Conservation (phyloP, 352 stramenopile genomes). For the Halophytophthora polymorphica region DNA sequence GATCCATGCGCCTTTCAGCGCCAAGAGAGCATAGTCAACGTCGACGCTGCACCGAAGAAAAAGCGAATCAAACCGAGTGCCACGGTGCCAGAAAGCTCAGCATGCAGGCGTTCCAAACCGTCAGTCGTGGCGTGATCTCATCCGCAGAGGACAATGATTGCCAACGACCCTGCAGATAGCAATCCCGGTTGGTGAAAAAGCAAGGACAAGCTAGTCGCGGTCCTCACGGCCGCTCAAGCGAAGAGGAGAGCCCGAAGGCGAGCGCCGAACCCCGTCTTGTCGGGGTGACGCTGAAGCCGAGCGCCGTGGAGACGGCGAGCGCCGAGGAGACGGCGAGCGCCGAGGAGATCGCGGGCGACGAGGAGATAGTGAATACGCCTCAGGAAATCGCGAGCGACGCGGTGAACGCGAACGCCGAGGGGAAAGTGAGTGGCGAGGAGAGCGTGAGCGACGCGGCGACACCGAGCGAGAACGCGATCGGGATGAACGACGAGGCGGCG, state of each 20-base stretch:
- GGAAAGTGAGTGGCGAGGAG: slow-evolving; percentile 28
- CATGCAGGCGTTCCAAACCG: too few species aligned
- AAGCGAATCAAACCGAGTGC: too few species aligned
- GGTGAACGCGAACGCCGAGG: slow-evolving; percentile 13
- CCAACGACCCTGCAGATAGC: too few species aligned
- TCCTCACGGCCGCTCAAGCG: slow-evolving; percentile 27
- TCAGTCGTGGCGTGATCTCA: too few species aligned
- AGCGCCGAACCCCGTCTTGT: slow-evolving; percentile 46
- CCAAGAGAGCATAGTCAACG: too few species aligned
- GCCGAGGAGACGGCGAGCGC: slow-evolving; percentile 34
- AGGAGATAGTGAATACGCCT: too few species aligned
- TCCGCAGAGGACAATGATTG: too few species aligned
- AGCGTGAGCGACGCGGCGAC: slow-evolving; percentile 28
- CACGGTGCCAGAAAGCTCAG: too few species aligned
- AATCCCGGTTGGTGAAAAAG: too few species aligned
- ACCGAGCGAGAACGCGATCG: slow-evolving; percentile 47
- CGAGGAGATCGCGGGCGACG: slow-evolving; percentile 37
- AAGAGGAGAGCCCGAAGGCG: slow-evolving; percentile 52
- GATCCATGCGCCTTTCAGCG: too few species aligned
- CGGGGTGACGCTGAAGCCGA: slow-evolving; percentile 44
- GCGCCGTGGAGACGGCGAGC: slow-evolving; percentile 28
- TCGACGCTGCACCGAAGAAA: too few species aligned
- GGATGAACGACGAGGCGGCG: slow-evolving; percentile 39
- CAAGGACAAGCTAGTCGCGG: slow-evolving; percentile 27
- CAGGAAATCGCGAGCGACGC: too few species aligned